Conservation (phyloP, 345 rosid species). For the Kandelia obovata region DNA sequence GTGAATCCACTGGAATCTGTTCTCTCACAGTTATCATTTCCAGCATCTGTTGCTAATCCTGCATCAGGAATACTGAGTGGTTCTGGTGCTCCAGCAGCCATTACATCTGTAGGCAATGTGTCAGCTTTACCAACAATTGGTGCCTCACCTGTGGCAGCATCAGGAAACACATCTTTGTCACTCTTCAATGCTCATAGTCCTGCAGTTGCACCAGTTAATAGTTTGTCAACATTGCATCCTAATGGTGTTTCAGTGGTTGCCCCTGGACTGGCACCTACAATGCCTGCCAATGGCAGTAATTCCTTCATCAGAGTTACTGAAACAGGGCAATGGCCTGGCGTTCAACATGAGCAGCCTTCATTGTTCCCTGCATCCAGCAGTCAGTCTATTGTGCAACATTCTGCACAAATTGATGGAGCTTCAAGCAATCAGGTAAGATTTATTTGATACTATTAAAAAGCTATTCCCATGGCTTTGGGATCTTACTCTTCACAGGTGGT, state of each 20-base stretch:
- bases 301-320: slow-evolving; percentile 19
- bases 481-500: too few relatives aligned
- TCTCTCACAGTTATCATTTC: slow-evolving; percentile 62
- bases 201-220: slow-evolving; percentile 27
- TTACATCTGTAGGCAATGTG: slow-evolving; percentile 30
- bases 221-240: slow-evolving; percentile 30
- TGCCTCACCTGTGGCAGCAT: slow-evolving; percentile 23
- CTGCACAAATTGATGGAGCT: slow-evolving; percentile 43
- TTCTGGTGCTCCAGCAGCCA: slow-evolving; percentile 21
- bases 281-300: slow-evolving; percentile 33
- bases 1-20: slow-evolving; percentile 68
- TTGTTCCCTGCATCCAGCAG: slow-evolving; percentile 39
- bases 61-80: slow-evolving; percentile 32
- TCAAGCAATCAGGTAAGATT: slow-evolving; percentile 55
- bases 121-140: slow-evolving; percentile 26
- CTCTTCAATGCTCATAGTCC: slow-evolving; percentile 30
- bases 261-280: slow-evolving; percentile 28
- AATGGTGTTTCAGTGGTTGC: slow-evolving; percentile 30
- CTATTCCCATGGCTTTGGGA: too few relatives aligned
- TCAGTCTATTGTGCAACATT: slow-evolving; percentile 44
- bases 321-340: slow-evolving; percentile 37
- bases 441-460: not conserved
- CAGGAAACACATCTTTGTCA: slow-evolving; percentile 18
- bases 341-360: slow-evolving; percentile 50
- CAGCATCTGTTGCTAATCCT: slow-evolving; percentile 50